Evolutionary conservation across 2,329 filamentous ascomycete genomes (phyloP), one percentile per base, ranked within the genome.

Genomic region (Pseudogymnoascus sp.): DNA sequence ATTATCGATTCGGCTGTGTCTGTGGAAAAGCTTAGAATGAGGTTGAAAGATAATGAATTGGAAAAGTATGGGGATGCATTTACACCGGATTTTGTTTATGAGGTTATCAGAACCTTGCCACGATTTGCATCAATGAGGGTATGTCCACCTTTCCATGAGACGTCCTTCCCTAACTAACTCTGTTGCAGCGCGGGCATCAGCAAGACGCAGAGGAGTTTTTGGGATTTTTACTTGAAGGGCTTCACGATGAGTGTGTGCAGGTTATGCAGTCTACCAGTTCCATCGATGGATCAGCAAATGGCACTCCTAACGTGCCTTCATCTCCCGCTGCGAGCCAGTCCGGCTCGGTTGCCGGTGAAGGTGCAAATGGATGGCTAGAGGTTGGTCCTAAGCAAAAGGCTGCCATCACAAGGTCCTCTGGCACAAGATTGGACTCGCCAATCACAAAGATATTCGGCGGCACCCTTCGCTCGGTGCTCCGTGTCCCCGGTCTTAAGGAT

Each of bases 181-280:
- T 60, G 60, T 31, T 65, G 44, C 67, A 92, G 88, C 89, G 92
- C 65, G 95, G 95, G 15, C 93, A 97, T 70, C 95, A 99, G 74
- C 93, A 99, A 79, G 95, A 99, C 77, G 95, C 95, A 1, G 92
- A 99, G 73, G 95, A 99, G 72, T 99, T 99, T 69, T 80, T 99
- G 23, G 93, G 93, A 0, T 96, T 97, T 74, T 80, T 99, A 35
- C 81, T 99, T 3, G 93, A 96, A 71, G 91, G 91, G 59, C 84
- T 99, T 35, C 93, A 97, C 70, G 93, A 97, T 67, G 95, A 99
- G 75, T 97, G 93, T 73, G 85, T 87, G 15, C 83, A 87, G 64
- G 87, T 93, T 56, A 89, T 96, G 78, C 84, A 66, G 42, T 68
- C 67, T 21, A 33, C 38, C 17, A 70, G 63, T 42, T 42, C 67